phyloP scores from a whole-genome alignment of 495 filamentous ascomycete species.

The Cryomyces minteri region DNA sequence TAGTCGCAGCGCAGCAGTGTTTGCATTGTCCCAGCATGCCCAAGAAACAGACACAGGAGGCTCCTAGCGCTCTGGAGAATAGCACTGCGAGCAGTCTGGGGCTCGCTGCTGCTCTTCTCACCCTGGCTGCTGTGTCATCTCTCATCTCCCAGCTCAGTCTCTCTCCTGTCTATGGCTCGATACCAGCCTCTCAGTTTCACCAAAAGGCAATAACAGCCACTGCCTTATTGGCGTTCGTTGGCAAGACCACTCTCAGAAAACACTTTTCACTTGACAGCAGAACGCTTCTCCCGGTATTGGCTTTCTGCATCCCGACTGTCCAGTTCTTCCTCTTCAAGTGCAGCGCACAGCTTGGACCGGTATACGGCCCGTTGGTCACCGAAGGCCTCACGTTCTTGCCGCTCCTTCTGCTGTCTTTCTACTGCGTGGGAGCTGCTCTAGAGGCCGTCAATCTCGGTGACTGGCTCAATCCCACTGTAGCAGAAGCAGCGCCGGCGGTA shows the following conservation, averaged over 20 bases:
- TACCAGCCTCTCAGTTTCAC: constrained; percentile 57
- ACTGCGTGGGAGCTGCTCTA: constrained; percentile 41
- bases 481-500: constrained; percentile 39
- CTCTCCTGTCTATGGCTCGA: constrained; percentile 71
- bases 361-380: constrained; percentile 55
- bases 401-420: constrained; percentile 46
- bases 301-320: constrained; percentile 51
- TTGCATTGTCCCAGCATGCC: too few relatives aligned
- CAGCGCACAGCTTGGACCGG: constrained; percentile 44
- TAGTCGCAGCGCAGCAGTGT: too few relatives aligned
- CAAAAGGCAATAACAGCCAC: constrained; percentile 40
- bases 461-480: constrained; percentile 30
- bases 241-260: constrained; percentile 31
- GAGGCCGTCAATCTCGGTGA: constrained; percentile 37
- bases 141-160: constrained; percentile 56
- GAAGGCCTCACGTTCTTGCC: constrained; percentile 55
- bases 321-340: constrained; percentile 48
- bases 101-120: too few relatives aligned
- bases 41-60: too few relatives aligned
- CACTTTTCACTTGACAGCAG: constrained; percentile 21
- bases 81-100: too few relatives aligned
- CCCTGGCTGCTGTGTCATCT: constrained; percentile 54
- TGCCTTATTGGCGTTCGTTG: constrained; percentile 40
- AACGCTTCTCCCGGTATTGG: constrained; percentile 42
- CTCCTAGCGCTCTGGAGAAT: too few relatives aligned